These are phyloP conservation scores for Acarospora socialis DNA, from an alignment of 2,329 filamentous ascomycete species.

Conservation along the genomic window DNA sequence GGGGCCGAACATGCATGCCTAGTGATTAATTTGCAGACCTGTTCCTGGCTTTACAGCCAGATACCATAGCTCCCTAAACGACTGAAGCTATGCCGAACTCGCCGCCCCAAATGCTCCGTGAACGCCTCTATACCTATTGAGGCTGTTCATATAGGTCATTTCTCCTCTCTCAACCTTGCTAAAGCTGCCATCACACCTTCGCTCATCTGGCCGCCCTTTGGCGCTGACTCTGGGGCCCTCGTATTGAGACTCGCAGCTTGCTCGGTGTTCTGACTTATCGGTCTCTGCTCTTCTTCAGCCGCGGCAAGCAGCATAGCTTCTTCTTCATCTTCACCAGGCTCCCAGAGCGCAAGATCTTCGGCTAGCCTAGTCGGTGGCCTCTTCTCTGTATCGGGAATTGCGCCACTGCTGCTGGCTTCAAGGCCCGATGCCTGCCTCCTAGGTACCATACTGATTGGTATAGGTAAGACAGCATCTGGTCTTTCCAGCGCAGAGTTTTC, in stretches of 20 bases:
- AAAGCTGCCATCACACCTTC: constrained; percentile 46
- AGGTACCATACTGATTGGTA: constrained; percentile 19
- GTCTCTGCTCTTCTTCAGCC: constrained; percentile 14
- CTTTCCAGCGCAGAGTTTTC: constrained; percentile 17
- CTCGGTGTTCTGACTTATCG: constrained; percentile 8
- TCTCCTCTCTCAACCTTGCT: constrained; percentile 36
- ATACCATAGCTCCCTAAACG: too few species aligned
- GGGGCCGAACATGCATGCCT: too few species aligned
- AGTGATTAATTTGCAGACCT: too few species aligned
- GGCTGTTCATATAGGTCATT: constrained; percentile 12
- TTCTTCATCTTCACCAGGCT: constrained; percentile 30
- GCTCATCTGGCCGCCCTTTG: constrained; percentile 29
- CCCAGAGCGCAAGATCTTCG: constrained; percentile 17
- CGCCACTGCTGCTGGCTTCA: constrained; percentile 12
- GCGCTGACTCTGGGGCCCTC: constrained; percentile 7
- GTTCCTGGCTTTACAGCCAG: too few species aligned
- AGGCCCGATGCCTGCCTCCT: constrained; percentile 6
- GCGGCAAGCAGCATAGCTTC: constrained; percentile 30
- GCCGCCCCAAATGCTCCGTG: too few species aligned
- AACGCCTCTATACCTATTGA: too few species aligned
- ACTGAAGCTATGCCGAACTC: too few species aligned
- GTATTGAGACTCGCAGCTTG: constrained; percentile 11
- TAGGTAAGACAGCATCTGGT: constrained; percentile 19
- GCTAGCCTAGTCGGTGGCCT: constrained; percentile 23
- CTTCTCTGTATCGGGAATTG: constrained; percentile 22